phyloP scores from a whole-genome alignment of 2,329 filamentous ascomycete genomes.

The Penicillium verrucosum region DNA sequence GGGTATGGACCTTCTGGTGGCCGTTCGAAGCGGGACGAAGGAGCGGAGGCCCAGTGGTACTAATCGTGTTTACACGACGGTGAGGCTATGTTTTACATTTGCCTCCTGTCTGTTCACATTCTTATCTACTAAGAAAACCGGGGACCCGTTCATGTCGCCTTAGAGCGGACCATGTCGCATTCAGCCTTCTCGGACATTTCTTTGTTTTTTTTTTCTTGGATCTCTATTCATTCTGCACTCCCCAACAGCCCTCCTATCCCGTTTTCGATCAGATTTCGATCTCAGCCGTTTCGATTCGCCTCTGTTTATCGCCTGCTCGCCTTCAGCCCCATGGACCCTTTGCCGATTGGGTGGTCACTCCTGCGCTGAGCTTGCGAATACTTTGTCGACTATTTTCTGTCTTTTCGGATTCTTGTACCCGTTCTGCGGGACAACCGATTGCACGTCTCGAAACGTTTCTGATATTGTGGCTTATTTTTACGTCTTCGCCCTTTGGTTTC shows the following conservation, averaged over 20 bases:
- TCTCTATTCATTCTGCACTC: slow-evolving; percentile 36
- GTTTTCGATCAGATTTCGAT: slow-evolving; percentile 36
- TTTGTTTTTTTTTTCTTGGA: slow-evolving; percentile 30
- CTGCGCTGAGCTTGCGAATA: slow-evolving; percentile 13
- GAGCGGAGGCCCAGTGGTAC: slow-evolving; percentile 50
- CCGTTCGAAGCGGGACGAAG: slow-evolving; percentile 54
- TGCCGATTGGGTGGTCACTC: slow-evolving; percentile 6
- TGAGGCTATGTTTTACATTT: slow-evolving; percentile 24
- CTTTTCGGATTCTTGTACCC: slow-evolving; percentile 16
- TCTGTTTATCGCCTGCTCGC: slow-evolving; percentile 24
- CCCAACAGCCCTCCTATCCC: slow-evolving; percentile 34
- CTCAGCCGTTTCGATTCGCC: slow-evolving; percentile 32
- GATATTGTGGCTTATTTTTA: slow-evolving; percentile 35
- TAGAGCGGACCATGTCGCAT: slow-evolving; percentile 29
- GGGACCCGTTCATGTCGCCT: slow-evolving; percentile 26
- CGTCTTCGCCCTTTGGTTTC: slow-evolving; percentile 27
- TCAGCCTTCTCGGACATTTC: slow-evolving; percentile 33
- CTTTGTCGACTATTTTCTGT: slow-evolving; percentile 12
- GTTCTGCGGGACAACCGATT: slow-evolving; percentile 21
- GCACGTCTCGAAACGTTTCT: slow-evolving; percentile 31
- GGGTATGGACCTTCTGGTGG: slow-evolving; percentile 48
- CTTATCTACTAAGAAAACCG: slow-evolving; percentile 28
- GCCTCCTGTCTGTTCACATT: slow-evolving; percentile 29
- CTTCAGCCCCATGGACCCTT: slow-evolving; percentile 5
- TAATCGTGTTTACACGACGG: slow-evolving; percentile 37